These are phyloP conservation scores for Diversispora epigaea DNA, from an alignment of 192 early-diverging fungal species.

Conservation along the genomic window DNA sequence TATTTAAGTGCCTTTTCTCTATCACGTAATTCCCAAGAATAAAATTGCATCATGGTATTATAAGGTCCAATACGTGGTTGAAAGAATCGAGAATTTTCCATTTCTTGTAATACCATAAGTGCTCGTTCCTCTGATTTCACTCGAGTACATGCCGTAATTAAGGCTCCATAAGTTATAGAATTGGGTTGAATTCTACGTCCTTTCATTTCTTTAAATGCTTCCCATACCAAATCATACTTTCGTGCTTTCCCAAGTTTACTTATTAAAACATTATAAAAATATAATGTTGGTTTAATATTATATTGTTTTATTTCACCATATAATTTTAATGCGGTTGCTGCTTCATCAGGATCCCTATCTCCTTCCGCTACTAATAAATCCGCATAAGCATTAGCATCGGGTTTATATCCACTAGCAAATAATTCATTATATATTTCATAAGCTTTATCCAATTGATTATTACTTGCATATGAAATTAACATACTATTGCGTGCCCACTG, in stretches of 20 bases:
- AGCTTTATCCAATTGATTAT: constrained; percentile 7
- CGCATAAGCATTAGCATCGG: constrained; percentile 56
- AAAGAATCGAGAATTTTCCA: constrained; percentile 46
- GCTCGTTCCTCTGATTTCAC: constrained; percentile 55
- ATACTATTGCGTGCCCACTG: constrained; percentile 23
- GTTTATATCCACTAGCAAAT: constrained; percentile 42
- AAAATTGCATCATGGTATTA: constrained; percentile 65
- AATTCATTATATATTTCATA: constrained; percentile 45
- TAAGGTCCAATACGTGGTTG: constrained; percentile 54
- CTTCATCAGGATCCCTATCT: constrained; percentile 53
- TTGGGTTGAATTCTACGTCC: constrained; percentile 48
- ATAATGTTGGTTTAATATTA: constrained; percentile 53
- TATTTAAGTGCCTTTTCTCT: constrained; percentile 50
- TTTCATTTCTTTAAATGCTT: constrained; percentile 60
- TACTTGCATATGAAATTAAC: constrained; percentile 21
- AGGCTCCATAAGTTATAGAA: constrained; percentile 55
- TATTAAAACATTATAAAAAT: constrained; percentile 62
- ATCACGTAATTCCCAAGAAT: constrained; percentile 54
- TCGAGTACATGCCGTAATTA: constrained; percentile 57
- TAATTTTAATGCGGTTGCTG: constrained; percentile 51
- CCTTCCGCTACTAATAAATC: constrained; percentile 51
- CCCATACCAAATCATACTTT: constrained; percentile 51
- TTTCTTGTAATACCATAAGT: constrained; percentile 46
- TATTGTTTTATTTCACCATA: constrained; percentile 56
- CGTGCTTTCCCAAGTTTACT: constrained; percentile 60